Percentiles rank a stretch among this genome's conserved stretches.
Evolutionary conservation across 257 asterid genomes (phyloP).

Genomic region (Haberlea rhodopensis): DNA sequence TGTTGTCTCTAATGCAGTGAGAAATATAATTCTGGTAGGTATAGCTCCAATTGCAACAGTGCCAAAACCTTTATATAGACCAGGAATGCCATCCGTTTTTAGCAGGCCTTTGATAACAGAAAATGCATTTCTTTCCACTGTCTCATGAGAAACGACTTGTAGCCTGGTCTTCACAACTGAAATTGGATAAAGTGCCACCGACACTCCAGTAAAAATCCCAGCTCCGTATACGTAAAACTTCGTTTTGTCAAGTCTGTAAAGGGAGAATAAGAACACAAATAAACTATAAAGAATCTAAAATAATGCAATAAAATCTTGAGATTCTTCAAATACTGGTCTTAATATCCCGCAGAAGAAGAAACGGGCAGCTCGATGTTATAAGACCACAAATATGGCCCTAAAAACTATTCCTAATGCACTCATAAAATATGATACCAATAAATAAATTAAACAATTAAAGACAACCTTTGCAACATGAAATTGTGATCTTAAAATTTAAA

Average conservation of each 20-base stretch:
- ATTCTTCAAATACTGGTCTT: not conserved
- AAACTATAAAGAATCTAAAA: conserved; percentile 14
- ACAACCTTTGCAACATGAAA: not conserved
- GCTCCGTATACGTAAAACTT: conserved; percentile 87
- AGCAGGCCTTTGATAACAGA: conserved; percentile 71
- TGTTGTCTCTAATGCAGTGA: conserved; percentile 81
- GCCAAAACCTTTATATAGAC: conserved; percentile 85
- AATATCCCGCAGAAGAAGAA: not conserved
- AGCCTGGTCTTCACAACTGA: conserved; percentile 89
- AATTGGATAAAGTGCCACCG: conserved; percentile 83
- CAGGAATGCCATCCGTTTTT: conserved; percentile 73
- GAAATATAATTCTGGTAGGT: no score
- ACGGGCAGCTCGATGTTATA: not conserved
- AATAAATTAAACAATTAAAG: no score
- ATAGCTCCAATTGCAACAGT: conserved; percentile 83
- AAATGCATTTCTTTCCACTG: conserved; percentile 64
- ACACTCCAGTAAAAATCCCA: conserved; percentile 78
- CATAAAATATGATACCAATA: no score
- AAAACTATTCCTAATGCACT: conserved; percentile 1
- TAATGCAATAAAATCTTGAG: not conserved
- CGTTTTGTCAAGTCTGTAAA: conserved; percentile 76
- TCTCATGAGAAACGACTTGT: conserved; percentile 64
- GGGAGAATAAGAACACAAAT: conserved; percentile 18
- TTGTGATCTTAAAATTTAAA: not conserved
- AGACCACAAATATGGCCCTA: not conserved